These are phyloP conservation scores for Globisporangium splendens DNA, from an alignment of 352 stramenopile species.

Conservation along the genomic window DNA sequence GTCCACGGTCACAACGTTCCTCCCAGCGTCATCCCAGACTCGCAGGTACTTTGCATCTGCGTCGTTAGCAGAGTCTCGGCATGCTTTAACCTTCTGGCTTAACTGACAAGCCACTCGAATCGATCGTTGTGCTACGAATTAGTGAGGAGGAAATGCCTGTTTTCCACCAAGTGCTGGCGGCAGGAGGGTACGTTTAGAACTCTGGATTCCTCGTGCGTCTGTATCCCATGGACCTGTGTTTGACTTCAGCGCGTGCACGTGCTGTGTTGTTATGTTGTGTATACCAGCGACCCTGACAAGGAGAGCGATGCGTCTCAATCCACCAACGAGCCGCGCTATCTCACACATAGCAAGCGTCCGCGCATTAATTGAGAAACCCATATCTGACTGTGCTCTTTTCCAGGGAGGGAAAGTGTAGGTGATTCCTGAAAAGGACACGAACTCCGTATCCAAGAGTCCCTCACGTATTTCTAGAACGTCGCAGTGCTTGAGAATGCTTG, in stretches of 20 bases:
- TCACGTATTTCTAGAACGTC: too few species aligned
- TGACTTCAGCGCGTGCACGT: not conserved
- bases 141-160: conserved; percentile 38
- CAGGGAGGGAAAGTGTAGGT: not conserved
- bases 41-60: conserved; percentile 22
- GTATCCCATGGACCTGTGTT: conserved; percentile 8
- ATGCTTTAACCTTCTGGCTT: not conserved
- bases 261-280: not conserved
- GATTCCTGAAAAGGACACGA: too few species aligned
- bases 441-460: too few species aligned
- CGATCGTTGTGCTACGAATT: not conserved
- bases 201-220: not conserved
- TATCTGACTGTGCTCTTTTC: not conserved
- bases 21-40: conserved; percentile 58
- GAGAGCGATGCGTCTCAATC: conserved; percentile 45
- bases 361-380: conserved; percentile 25
- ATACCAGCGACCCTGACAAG: conserved; percentile 3
- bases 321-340: conserved; percentile 41
- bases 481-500: too few species aligned
- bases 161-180: conserved; percentile 14
- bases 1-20: conserved; percentile 78
- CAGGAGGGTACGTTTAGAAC: not conserved
- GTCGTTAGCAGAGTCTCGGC: too few species aligned
- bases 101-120: not conserved
- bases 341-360: conserved; percentile 57